phyloP scores from a whole-genome alignment of 1,139 yeast species.

The Zhuliangozyma blackwelliae region DNA sequence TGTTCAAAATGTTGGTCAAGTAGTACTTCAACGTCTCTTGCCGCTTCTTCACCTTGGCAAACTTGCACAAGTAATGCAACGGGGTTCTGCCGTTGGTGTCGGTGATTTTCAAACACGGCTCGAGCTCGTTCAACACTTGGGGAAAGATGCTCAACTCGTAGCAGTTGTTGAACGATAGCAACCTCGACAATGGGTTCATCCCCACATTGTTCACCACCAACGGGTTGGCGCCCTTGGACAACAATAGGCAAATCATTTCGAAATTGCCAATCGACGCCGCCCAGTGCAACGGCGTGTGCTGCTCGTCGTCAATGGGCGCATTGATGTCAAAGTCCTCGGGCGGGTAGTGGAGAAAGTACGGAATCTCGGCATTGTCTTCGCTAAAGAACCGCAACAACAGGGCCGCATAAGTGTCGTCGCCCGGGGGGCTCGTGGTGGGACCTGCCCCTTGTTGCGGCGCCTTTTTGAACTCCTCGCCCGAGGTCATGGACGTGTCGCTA shows the following conservation, averaged over 20 bases:
- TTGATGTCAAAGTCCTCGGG: constrained; percentile 81
- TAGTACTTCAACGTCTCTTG: constrained; percentile 40
- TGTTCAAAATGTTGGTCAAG: constrained; percentile 34
- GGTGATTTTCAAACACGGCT: constrained; percentile 66
- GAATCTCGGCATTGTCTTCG: constrained; percentile 70
- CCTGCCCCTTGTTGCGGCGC: background rate
- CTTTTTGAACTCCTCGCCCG: constrained; percentile 25
- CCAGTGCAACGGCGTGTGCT: constrained; percentile 96
- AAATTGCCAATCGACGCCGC: constrained; percentile 89
- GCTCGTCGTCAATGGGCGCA: constrained; percentile 89
- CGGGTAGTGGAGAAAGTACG: constrained; percentile 66
- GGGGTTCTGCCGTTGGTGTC: constrained; percentile 73
- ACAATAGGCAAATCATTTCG: constrained; percentile 63
- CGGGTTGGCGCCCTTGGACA: constrained; percentile 75
- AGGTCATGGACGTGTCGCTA: constrained; percentile 41
- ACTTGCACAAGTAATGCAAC: constrained; percentile 65
- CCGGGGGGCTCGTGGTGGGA: constrained; percentile 10
- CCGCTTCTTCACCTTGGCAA: constrained; percentile 49
- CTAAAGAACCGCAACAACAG: constrained; percentile 59
- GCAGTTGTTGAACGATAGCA: constrained; percentile 84
- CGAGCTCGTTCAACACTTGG: constrained; percentile 62
- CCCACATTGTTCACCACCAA: constrained; percentile 71
- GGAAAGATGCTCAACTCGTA: constrained; percentile 75
- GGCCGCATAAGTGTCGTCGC: constrained; percentile 48
- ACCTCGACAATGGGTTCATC: constrained; percentile 78